phyloP scores from a whole-genome alignment of 164 flowering plant species.

The Macadamia tetraphylla region DNA sequence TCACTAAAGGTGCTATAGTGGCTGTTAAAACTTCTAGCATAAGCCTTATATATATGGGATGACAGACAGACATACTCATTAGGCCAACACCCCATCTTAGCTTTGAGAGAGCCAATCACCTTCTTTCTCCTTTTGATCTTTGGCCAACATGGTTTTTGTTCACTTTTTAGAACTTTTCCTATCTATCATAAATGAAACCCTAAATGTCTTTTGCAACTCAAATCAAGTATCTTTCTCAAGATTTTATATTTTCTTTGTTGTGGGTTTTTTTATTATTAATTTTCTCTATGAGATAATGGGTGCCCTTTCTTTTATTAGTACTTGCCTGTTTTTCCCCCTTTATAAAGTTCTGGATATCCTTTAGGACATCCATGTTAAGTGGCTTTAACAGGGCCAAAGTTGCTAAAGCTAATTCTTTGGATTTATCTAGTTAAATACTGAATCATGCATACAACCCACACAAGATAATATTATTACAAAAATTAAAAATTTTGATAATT shows the following conservation, averaged over 20 bases:
- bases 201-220: conserved; percentile 18
- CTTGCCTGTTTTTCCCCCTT: not conserved
- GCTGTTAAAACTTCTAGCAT: conserved; percentile 10
- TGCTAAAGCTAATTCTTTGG: not conserved
- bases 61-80: conserved; percentile 24
- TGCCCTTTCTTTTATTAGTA: not conserved
- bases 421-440: not conserved
- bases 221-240: conserved; percentile 22
- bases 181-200: conserved; percentile 19
- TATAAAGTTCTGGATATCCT: not conserved
- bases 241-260: conserved; percentile 4
- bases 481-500: too few relatives aligned
- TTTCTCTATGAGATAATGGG: conserved; percentile 8
- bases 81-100: conserved; percentile 13
- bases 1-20: not conserved
- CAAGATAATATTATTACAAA: too few relatives aligned
- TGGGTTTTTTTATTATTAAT: not conserved
- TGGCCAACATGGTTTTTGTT: conserved; percentile 9
- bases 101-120: conserved; percentile 19
- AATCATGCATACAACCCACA: not conserved
- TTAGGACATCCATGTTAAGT: conserved; percentile 1
- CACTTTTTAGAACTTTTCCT: conserved; percentile 20
- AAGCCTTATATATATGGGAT: conserved; percentile 9
- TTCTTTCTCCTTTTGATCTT: conserved; percentile 10
- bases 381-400: not conserved